A percentile compares a stretch with the other conserved stretches of the same genome.
Evolutionary conservation across 1,139 yeast genomes (phyloP).

Genomic region (Tardiomyces blankii): DNA sequence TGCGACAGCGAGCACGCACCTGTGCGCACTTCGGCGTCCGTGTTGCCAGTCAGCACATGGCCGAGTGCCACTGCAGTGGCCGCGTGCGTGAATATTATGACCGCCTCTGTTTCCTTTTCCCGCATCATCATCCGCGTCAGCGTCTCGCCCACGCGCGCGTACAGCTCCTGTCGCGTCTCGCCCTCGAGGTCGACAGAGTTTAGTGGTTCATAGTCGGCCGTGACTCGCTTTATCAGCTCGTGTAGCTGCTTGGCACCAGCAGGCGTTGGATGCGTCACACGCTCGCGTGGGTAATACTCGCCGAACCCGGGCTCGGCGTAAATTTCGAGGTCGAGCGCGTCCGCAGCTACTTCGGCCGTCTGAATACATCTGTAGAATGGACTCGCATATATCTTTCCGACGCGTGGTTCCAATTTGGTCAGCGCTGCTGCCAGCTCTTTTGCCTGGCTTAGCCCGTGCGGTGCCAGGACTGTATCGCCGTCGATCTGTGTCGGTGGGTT

Average conservation of each 20-base stretch:
- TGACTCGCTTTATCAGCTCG: conserved; percentile 40
- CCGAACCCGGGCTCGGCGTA: conserved; percentile 60
- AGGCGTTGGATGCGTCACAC: conserved; percentile 31
- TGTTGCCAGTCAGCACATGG: conserved; percentile 45
- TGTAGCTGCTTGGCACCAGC: conserved; percentile 40
- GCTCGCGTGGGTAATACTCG: conserved; percentile 23
- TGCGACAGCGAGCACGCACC: conserved; percentile 50
- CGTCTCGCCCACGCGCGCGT: conserved; percentile 41
- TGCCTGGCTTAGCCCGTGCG: conserved; percentile 74
- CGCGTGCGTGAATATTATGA: conserved; percentile 68
- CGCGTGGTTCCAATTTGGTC: conserved; percentile 31
- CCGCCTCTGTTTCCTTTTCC: conserved; percentile 35
- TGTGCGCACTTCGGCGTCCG: conserved; percentile 37
- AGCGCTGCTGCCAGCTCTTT: conserved; percentile 51
- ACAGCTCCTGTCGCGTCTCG: conserved; percentile 54
- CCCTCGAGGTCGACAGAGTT: conserved; percentile 49
- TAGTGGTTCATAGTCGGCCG: conserved; percentile 31
- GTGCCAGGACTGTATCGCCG: conserved; percentile 71
- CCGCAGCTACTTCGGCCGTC: conserved; percentile 63
- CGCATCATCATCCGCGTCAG: conserved; percentile 46
- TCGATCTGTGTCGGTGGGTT: conserved; percentile 75
- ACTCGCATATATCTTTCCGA: conserved; percentile 57
- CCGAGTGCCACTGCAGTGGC: conserved; percentile 78
- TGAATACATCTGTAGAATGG: conserved; percentile 89
- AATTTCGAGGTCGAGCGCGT: conserved; percentile 43